phyloP scores from a whole-genome alignment of 2,329 filamentous ascomycete genomes.

The Pyrenophora tritici-repentis region DNA sequence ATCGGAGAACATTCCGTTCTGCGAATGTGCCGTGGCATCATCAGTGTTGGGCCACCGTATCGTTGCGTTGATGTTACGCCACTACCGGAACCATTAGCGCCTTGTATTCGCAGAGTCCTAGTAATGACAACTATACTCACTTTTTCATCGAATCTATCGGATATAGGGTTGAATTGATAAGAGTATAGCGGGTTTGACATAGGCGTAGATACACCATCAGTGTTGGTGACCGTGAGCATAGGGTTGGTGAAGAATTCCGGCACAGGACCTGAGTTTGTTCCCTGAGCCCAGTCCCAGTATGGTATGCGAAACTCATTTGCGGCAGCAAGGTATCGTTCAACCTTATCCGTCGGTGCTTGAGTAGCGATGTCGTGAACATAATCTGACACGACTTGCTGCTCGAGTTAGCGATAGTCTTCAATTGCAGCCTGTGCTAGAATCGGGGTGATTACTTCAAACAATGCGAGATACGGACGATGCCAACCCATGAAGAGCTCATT shows the following conservation, averaged over 20 bases:
- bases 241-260: slow-evolving; percentile 33
- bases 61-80: slow-evolving; percentile 28
- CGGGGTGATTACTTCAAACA: slow-evolving; percentile 58
- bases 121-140: slow-evolving; percentile 3
- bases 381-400: slow-evolving; percentile 38
- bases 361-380: slow-evolving; percentile 27
- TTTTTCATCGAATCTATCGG: slow-evolving; percentile 32
- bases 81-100: slow-evolving; percentile 20
- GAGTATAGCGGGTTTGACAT: slow-evolving; percentile 39
- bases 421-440: too few relatives aligned
- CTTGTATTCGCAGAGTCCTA: too few relatives aligned
- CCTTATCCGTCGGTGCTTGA: slow-evolving; percentile 19
- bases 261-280: slow-evolving; percentile 22
- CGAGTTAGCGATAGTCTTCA: not conserved
- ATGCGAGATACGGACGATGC: slow-evolving; percentile 79
- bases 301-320: slow-evolving; percentile 41
- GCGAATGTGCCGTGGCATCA: slow-evolving; percentile 24
- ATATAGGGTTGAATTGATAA: slow-evolving; percentile 34
- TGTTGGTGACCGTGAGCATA: slow-evolving; percentile 20
- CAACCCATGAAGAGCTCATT: slow-evolving; percentile 81
- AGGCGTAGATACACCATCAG: slow-evolving; percentile 16
- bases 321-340: slow-evolving; percentile 29
- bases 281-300: slow-evolving; percentile 44
- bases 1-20: slow-evolving; percentile 13
- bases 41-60: slow-evolving; percentile 40